Conservation (phyloP, 2,329 filamentous ascomycete genomes). For the Penicillium sp. region DNA sequence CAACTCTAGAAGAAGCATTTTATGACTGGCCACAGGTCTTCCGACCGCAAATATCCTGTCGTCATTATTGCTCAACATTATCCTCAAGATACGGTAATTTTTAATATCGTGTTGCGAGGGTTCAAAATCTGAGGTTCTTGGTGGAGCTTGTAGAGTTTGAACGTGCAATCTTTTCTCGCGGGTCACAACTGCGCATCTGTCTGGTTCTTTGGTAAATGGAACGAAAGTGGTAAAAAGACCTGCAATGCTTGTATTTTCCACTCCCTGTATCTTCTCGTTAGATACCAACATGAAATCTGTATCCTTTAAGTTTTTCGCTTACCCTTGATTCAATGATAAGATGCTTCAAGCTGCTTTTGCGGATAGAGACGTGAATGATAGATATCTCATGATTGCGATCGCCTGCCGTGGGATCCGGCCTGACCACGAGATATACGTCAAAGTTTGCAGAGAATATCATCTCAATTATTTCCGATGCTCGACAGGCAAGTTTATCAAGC, state of each 20-base stretch:
- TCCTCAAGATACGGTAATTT: constrained; percentile 30
- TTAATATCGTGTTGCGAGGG: constrained; percentile 21
- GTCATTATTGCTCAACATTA: constrained; percentile 27
- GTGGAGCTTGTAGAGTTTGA: constrained; percentile 10
- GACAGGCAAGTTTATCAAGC: not conserved
- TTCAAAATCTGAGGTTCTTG: no score
- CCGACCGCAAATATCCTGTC: constrained; percentile 31
- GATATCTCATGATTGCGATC: constrained; percentile 1
- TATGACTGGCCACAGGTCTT: constrained; percentile 20
- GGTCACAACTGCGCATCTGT: constrained; percentile 30
- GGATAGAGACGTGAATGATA: not conserved
- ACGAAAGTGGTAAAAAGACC: constrained; percentile 37
- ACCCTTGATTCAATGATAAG: constrained; percentile 1
- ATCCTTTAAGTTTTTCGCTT: constrained; percentile 12
- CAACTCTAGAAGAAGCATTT: constrained; percentile 29
- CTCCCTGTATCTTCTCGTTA: no score
- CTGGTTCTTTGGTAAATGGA: constrained; percentile 22
- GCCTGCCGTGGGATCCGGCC: not conserved
- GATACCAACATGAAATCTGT: not conserved
- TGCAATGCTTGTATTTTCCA: constrained; percentile 14
- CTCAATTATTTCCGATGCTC: no score
- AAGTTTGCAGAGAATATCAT: no score
- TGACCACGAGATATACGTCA: constrained; percentile 3
- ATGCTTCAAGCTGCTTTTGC: not conserved
- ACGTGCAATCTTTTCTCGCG: constrained; percentile 33